A percentile compares a stretch with the other conserved stretches of the same genome.
These are phyloP conservation scores for Penicillium crystallinum DNA, from an alignment of 495 filamentous ascomycete genomes.

Conservation along the genomic window DNA sequence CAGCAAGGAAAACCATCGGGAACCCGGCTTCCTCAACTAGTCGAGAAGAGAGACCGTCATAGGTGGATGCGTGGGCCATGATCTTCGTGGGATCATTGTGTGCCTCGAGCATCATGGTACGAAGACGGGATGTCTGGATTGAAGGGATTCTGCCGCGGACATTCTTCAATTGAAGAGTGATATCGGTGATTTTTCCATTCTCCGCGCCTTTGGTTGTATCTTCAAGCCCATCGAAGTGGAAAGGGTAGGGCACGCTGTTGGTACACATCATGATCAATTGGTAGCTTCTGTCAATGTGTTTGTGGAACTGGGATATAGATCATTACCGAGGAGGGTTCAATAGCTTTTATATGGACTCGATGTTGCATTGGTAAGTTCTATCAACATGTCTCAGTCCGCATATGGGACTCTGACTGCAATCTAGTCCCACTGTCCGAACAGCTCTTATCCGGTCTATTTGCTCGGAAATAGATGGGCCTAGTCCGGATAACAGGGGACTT, in stretches of 20 bases:
- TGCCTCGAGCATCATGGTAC: constrained; percentile 32
- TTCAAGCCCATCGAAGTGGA: constrained; percentile 20
- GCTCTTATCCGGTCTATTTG: too few species aligned
- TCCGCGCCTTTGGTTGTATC: constrained; percentile 1
- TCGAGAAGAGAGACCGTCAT: constrained; percentile 38
- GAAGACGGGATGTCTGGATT: constrained; percentile 29
- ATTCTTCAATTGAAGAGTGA: neutral
- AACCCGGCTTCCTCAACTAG: constrained; percentile 40
- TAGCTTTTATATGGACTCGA: too few species aligned
- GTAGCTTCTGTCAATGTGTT: too few species aligned
- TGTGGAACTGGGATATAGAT: too few species aligned
- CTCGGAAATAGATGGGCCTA: too few species aligned
- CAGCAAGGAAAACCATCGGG: constrained; percentile 34
- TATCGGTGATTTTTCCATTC: constrained; percentile 10
- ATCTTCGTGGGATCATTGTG: constrained; percentile 32
- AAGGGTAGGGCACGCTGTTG: constrained; percentile 35
- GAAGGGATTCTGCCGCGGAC: constrained; percentile 1
- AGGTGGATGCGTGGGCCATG: constrained; percentile 33
- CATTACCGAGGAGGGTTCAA: too few species aligned
- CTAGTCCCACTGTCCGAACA: too few species aligned
- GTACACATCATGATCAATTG: too few species aligned
- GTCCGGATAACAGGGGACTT: too few species aligned
- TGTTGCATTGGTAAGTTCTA: too few species aligned
- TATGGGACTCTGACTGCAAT: too few species aligned
- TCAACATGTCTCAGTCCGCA: too few species aligned